A percentile compares a stretch with the other conserved stretches of the same genome.
phyloP scores from a whole-genome alignment of 2,329 filamentous ascomycete species.

The Cercospora sesami region DNA sequence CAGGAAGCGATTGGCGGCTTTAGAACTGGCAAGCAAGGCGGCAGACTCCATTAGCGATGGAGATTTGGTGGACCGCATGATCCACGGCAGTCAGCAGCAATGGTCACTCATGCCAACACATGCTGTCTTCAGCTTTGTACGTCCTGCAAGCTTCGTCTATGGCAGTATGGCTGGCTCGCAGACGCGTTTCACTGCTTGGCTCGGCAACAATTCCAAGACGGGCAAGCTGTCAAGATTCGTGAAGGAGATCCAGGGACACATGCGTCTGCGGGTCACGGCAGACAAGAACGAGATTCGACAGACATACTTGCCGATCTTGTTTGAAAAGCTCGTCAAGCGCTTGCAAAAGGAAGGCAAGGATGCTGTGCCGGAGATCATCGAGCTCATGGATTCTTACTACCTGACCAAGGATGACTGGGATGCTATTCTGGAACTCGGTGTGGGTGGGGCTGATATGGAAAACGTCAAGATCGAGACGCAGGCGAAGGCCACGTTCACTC shows the following conservation, averaged over 20 bases:
- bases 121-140: constrained; percentile 90
- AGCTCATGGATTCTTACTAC: constrained; percentile 96
- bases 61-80: constrained; percentile 95
- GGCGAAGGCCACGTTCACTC: constrained; percentile 86
- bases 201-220: constrained; percentile 90
- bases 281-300: constrained; percentile 93
- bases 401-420: constrained; percentile 94
- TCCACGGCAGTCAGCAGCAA: constrained; percentile 95
- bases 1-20: constrained; percentile 73
- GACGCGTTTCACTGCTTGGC: constrained; percentile 83
- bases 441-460: constrained; percentile 78
- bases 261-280: constrained; percentile 85
- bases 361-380: constrained; percentile 76
- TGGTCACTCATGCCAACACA: constrained; percentile 98
- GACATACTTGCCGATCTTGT: constrained; percentile 86
- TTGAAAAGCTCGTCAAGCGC: constrained; percentile 73
- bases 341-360: constrained; percentile 80
- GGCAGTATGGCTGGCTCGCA: constrained; percentile 68
- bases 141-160: constrained; percentile 81
- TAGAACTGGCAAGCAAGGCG: constrained; percentile 83
- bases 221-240: constrained; percentile 73
- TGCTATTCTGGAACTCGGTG: constrained; percentile 83
- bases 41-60: constrained; percentile 97
- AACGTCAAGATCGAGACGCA: constrained; percentile 76
- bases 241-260: constrained; percentile 95